Percentiles rank a stretch among this genome's conserved stretches.
These are phyloP conservation scores for Agarophyton chilense DNA, from an alignment of 23 red algal species.

Conservation along the genomic window DNA sequence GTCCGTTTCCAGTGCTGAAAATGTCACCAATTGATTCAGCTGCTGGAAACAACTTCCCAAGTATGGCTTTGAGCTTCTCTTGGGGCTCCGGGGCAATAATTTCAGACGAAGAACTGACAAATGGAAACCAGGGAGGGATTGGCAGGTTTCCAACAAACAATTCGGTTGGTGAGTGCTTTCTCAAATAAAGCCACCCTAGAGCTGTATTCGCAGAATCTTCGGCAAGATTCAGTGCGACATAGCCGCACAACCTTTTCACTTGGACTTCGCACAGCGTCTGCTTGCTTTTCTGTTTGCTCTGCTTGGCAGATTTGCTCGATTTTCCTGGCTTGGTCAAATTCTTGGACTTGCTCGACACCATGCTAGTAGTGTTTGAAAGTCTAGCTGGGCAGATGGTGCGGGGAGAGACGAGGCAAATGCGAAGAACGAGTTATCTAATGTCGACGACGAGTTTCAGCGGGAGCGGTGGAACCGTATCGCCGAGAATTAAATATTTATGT, in stretches of 20 bases:
- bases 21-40: conserved; percentile 32
- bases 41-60: conserved; percentile 21
- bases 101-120: not conserved
- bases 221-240: conserved; percentile 1
- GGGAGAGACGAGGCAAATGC: too few species aligned
- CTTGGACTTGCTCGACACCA: not conserved
- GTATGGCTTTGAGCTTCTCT: conserved; percentile 20
- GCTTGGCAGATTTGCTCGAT: not conserved
- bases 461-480: too few species aligned
- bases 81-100: not conserved
- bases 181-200: conserved; percentile 56
- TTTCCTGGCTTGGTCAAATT: too few species aligned
- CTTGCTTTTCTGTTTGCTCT: not conserved
- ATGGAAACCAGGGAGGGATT: conserved; percentile 45
- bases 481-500: too few species aligned
- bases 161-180: conserved; percentile 34
- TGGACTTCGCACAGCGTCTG: not conserved
- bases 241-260: conserved; percentile 19
- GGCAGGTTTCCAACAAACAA: conserved; percentile 60
- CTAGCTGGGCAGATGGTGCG: too few species aligned
- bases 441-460: too few species aligned
- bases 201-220: not conserved
- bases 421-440: too few species aligned
- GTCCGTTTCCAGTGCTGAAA: conserved; percentile 54
- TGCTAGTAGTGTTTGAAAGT: not conserved